Evolutionary conservation across 2,329 filamentous ascomycete species (phyloP), one percentile per base, ranked within the genome.

Genomic region (Fusarium austroafricanum): DNA sequence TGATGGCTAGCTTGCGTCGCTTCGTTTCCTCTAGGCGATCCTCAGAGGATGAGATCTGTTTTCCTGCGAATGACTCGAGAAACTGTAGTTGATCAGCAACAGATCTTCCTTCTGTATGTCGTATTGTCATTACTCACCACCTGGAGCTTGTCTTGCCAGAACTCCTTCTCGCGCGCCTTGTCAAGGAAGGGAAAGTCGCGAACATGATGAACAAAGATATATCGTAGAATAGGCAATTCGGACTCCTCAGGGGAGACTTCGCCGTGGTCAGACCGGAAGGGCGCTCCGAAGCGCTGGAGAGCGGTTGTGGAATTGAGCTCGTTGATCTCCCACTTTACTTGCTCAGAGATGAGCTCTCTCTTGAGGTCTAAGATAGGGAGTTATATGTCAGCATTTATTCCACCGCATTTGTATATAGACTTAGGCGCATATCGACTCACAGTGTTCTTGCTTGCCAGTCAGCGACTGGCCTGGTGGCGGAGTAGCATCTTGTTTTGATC

Each of bases 61-160:
- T 99, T 77, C 91, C 96, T 15, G 96, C 95, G 78, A 99, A 99
- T 1, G 94, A 97, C 79, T 98, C 94, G 23, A 99, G 86, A 76
- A 99, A 99, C 93, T 96, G 60, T 9, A 44, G 17, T 15, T 21
- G 20, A 35, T 73, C 46, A 72, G 65, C 38, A 21, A 42, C 28
- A 46, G 35, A 17, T 33, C 23, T 5, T 10, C 18, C 18, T n/a
- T 14, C 11, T 12, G 14, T 15, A 21, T 35, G 39, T 10, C 28
- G 7, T 40, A 33, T 29, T 29, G 20, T 26, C 31, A 54, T 55
- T 42, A 89, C 92, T 72, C 81, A 97, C 93, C 76, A 94, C 88
- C 83, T 99, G 96, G 63, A 99, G 83, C 79, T 97, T 98, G 77
- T 98, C 94, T 82, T 99, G 96, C 96, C 96, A 99, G 76, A 99